Evolutionary conservation across 2,329 filamentous ascomycete species (phyloP), one percentile per base, ranked within the genome.

Genomic region (Aureobasidium uvarum): DNA sequence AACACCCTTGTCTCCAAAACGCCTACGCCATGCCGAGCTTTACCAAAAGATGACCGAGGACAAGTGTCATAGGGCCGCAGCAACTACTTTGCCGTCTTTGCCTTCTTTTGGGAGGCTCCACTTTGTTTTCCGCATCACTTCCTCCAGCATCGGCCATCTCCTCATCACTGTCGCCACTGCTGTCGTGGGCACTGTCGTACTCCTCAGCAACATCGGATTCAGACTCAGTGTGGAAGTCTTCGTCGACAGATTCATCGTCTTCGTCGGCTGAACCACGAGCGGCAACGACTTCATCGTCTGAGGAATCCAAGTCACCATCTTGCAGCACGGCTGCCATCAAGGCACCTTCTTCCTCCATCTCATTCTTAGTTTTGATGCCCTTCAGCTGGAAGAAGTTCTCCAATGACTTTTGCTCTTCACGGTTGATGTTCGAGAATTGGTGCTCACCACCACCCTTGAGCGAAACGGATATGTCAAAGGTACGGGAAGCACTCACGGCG

Each of bases 351-450:
- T 97, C 95, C 68, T 96, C 89, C 81, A 99, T 97, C 80, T 99
- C 95, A 77, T 99, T 99, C 87, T 97, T 98, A 66, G 96, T 93
- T 64, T 94, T 91, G 73, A 99, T 85, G 67, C 89, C 90, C 83
- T 98, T 98, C 71, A 92, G 86, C 79, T 96, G 95, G 85, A 99
- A 97, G 81, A 99, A 99, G 71, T 89, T 88, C 77, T 99, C 95
- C n/a, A 99, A 85, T 7, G 91, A 91, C 79, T 95, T 91, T 78
- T 98, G 91, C 76, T 99, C 95, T 81, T 99, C 95, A 71, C 94
- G 90, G 77, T 97, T 99, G 77, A 99, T 99, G 82, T 99, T 99
- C 80, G 92, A 96, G 81, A 99, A 99, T 74, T 97, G 93, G 72
- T 93, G 92, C 73, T 96, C 92, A 66, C 90, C 90, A 62, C 86